These are phyloP conservation scores for Neurospora tetrasperma DNA, from an alignment of 495 filamentous ascomycete genomes.

Conservation along the genomic window DNA sequence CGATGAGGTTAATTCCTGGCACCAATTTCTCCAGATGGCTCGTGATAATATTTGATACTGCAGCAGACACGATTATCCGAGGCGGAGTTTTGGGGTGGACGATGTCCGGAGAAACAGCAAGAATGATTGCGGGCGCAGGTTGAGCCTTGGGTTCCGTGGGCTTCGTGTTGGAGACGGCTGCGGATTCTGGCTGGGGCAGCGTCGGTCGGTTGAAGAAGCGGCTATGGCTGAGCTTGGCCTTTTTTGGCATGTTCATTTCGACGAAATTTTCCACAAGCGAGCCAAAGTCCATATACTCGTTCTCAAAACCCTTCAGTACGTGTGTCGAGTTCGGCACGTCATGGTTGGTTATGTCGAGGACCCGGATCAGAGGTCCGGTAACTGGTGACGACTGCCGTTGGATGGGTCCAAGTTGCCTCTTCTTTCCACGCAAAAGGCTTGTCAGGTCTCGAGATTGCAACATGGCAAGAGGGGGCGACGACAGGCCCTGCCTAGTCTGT, in stretches of 20 bases:
- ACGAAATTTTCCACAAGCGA: constrained; percentile 37
- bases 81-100: constrained; percentile 14
- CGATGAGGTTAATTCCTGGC: constrained; percentile 44
- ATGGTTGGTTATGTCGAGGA: background rate
- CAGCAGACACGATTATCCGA: constrained; percentile 39
- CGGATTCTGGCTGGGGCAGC: background rate
- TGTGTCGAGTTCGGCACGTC: constrained; percentile 6
- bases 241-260: constrained; percentile 27
- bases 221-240: constrained; percentile 20
- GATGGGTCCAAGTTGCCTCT: constrained; percentile 4
- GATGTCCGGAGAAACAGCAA: constrained; percentile 14
- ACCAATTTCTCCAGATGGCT: constrained; percentile 38
- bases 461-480: background rate
- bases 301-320: constrained; percentile 6
- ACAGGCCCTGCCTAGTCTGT: background rate
- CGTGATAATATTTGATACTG: constrained; percentile 36
- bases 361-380: background rate
- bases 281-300: constrained; percentile 13
- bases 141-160: background rate
- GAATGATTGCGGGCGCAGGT: constrained; percentile 10
- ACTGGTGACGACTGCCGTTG: background rate
- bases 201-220: background rate
- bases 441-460: constrained; percentile 1
- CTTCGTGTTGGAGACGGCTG: background rate
- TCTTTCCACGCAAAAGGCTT: constrained; percentile 10